Percentiles rank a stretch among this genome's conserved stretches.
These are phyloP conservation scores for Effrenium voratum DNA, from an alignment of 73 alveolate species.

Conservation along the genomic window DNA sequence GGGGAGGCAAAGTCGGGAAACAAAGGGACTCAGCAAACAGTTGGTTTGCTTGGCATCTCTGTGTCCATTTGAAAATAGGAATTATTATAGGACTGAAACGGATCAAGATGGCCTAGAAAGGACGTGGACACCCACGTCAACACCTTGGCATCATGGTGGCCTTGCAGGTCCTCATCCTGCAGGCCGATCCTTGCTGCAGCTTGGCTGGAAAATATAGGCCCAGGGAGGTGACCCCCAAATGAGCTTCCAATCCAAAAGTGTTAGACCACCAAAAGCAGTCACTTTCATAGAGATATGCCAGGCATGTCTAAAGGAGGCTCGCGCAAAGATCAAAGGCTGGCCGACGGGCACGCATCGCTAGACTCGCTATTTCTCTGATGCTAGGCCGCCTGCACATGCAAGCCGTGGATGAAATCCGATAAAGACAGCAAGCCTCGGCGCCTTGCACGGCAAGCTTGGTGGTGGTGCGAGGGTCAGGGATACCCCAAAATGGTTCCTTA, in stretches of 20 bases:
- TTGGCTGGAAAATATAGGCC: too few species aligned
- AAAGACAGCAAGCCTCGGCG: constrained; percentile 44
- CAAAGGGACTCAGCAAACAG: background rate
- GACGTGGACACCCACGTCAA: background rate
- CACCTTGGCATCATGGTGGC: too few species aligned
- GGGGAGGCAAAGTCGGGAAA: background rate
- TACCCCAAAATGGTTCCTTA: too few species aligned
- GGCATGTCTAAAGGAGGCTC: too few species aligned
- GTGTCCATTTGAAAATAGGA: background rate
- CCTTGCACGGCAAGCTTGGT: too few species aligned
- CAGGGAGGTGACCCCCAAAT: too few species aligned
- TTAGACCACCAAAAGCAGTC: too few species aligned
- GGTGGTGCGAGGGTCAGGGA: too few species aligned
- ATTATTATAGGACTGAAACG: background rate
- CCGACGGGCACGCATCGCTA: background rate
- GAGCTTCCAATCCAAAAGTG: too few species aligned
- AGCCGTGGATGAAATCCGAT: constrained; percentile 24
- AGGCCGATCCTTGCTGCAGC: background rate
- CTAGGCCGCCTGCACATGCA: background rate
- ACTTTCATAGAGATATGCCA: too few species aligned
- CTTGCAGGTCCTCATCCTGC: background rate
- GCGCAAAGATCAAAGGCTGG: background rate
- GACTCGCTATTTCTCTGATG: too few species aligned
- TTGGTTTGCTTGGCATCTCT: background rate
- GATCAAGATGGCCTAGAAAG: background rate